Conservation (phyloP, 768 basidiomycete species). For the Trametes cubensis region DNA sequence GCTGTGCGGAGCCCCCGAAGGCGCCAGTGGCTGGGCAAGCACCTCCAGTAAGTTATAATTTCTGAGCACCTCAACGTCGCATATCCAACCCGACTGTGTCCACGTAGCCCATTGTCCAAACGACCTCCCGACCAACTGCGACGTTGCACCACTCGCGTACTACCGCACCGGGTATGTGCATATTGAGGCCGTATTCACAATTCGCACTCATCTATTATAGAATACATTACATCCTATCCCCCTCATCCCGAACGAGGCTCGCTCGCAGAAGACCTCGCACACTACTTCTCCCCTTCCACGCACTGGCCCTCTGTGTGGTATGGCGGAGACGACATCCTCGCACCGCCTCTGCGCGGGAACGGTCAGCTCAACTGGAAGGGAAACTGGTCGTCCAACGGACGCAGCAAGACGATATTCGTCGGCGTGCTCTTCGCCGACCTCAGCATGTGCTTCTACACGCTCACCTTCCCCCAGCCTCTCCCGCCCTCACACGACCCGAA, state of each 20-base stretch:
- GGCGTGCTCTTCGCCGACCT: slow-evolving; percentile 52
- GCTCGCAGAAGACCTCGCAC: slow-evolving; percentile 46
- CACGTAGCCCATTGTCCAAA: slow-evolving; percentile 1
- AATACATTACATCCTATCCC: slow-evolving; percentile 37
- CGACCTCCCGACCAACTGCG: background rate
- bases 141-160: background rate
- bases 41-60: slow-evolving; percentile 12
- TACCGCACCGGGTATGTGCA: background rate
- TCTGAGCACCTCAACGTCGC: background rate
- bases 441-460: slow-evolving; percentile 51
- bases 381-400: slow-evolving; percentile 36
- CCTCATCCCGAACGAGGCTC: slow-evolving; percentile 38
- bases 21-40: slow-evolving; percentile 19
- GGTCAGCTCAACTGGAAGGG: slow-evolving; percentile 23
- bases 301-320: slow-evolving; percentile 50
- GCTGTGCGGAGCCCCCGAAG: background rate
- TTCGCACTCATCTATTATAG: no score
- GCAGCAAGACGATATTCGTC: slow-evolving; percentile 36
- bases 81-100: background rate
- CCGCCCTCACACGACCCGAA: slow-evolving; percentile 34
- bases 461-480: slow-evolving; percentile 39
- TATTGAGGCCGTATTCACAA: no score
- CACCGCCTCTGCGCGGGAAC: slow-evolving; percentile 37
- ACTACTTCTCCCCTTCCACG: slow-evolving; percentile 46
- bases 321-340: slow-evolving; percentile 29